phyloP scores from a whole-genome alignment of 768 basidiomycete genomes.

The Auriscalpium orientale region DNA sequence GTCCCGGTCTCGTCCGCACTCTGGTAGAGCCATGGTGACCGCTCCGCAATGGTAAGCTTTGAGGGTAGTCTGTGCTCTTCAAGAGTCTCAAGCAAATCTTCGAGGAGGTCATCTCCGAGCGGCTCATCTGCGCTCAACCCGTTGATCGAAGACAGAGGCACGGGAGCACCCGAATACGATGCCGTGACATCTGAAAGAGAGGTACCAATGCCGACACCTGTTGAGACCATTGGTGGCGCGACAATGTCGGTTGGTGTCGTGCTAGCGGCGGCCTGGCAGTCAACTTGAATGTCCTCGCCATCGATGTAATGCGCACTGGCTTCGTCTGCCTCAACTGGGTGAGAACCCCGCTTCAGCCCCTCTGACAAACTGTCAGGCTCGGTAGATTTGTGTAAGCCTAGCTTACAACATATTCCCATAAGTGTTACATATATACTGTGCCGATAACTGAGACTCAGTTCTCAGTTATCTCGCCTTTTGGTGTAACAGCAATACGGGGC shows the following conservation, averaged over 20 bases:
- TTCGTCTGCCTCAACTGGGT: not conserved
- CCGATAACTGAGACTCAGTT: too few species aligned
- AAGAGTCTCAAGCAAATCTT: not conserved
- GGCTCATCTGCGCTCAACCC: too few species aligned
- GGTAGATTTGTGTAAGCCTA: not conserved
- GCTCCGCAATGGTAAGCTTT: not conserved
- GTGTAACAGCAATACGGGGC: too few species aligned
- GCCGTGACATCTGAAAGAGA: not conserved
- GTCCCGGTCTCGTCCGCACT: too few species aligned
- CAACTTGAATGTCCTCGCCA: too few species aligned
- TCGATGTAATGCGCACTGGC: not conserved
- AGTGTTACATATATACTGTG: too few species aligned
- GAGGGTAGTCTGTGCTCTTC: not conserved
- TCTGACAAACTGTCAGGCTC: not conserved
- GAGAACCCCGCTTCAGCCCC: not conserved
- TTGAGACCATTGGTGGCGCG: not conserved
- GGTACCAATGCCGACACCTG: not conserved
- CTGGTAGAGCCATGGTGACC: too few species aligned
- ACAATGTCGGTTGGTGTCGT: not conserved
- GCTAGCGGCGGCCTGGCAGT: not conserved
- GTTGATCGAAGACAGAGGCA: too few species aligned
- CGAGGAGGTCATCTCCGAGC: too few species aligned
- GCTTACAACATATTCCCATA: too few species aligned
- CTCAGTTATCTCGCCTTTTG: too few species aligned
- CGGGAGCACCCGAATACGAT: not conserved